Conservation (phyloP, 2,329 filamentous ascomycete species). For the Fusarium staphyleae region DNA sequence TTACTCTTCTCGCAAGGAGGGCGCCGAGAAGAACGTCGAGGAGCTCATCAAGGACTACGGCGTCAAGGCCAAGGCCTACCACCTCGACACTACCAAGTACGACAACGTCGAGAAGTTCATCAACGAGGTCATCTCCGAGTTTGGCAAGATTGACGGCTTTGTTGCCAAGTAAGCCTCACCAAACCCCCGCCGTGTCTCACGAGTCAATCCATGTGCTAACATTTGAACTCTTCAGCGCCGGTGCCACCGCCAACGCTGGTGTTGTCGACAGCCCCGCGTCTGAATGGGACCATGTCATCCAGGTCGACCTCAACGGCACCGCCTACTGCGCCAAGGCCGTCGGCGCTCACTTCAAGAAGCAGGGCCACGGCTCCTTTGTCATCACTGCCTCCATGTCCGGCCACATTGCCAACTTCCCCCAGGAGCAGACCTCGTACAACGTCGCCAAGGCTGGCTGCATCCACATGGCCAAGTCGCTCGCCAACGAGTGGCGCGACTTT, state of each 20-base stretch:
- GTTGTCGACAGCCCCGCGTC: slow-evolving; percentile 72
- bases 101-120: slow-evolving; percentile 60
- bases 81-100: slow-evolving; percentile 64
- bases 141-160: slow-evolving; percentile 76
- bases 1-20: slow-evolving; percentile 73
- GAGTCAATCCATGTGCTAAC: not conserved
- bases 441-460: slow-evolving; percentile 66
- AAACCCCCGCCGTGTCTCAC: not conserved
- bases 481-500: slow-evolving; percentile 74
- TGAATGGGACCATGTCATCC: slow-evolving; percentile 70
- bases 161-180: slow-evolving; percentile 70
- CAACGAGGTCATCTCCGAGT: slow-evolving; percentile 73
- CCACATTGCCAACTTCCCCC: slow-evolving; percentile 74
- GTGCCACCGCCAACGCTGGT: slow-evolving; percentile 71
- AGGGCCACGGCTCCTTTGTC: slow-evolving; percentile 70
- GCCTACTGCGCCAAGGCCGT: slow-evolving; percentile 72
- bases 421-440: slow-evolving; percentile 73
- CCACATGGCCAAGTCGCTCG: slow-evolving; percentile 55
- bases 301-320: slow-evolving; percentile 70
- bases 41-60: slow-evolving; percentile 72
- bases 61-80: slow-evolving; percentile 69
- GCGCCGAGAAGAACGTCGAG: slow-evolving; percentile 69
- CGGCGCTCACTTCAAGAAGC: slow-evolving; percentile 68
- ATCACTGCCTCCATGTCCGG: slow-evolving; percentile 75
- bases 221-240: slow-evolving; percentile 52